These are phyloP conservation scores for Isabelozyma gotoi DNA, from an alignment of 805 yeast genomes.

Conservation along the genomic window DNA sequence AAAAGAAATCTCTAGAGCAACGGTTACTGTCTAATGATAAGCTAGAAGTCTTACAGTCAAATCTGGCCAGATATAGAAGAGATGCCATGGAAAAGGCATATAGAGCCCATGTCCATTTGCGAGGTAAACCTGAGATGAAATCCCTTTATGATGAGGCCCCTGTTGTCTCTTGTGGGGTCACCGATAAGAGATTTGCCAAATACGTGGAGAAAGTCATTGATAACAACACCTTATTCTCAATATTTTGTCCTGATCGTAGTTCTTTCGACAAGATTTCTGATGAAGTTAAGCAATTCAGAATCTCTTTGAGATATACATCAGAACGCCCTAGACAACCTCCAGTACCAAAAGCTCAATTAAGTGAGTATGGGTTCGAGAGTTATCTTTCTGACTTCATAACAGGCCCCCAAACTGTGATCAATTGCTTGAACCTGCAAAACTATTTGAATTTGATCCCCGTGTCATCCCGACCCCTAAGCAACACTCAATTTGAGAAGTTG, in stretches of 20 bases:
- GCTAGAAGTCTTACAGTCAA: slow-evolving; percentile 43
- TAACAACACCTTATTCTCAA: slow-evolving; percentile 52
- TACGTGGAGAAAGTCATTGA: slow-evolving; percentile 60
- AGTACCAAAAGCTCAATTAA: slow-evolving; percentile 32
- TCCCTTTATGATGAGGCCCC: slow-evolving; percentile 71
- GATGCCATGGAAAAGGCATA: slow-evolving; percentile 43
- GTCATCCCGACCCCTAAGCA: slow-evolving; percentile 44
- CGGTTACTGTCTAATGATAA: slow-evolving; percentile 49
- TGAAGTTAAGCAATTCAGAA: slow-evolving; percentile 41
- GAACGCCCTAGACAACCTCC: slow-evolving; percentile 15
- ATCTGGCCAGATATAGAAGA: slow-evolving; percentile 21
- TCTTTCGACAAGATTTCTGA: slow-evolving; percentile 49
- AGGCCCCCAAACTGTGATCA: slow-evolving; percentile 73
- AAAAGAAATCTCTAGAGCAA: background rate
- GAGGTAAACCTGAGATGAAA: slow-evolving; percentile 37
- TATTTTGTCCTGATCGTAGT: slow-evolving; percentile 56
- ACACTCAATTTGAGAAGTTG: slow-evolving; percentile 36
- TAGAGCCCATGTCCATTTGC: slow-evolving; percentile 36
- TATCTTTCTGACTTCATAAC: slow-evolving; percentile 65
- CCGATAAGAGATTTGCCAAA: slow-evolving; percentile 48
- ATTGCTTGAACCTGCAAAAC: slow-evolving; percentile 62
- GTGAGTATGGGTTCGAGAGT: slow-evolving; percentile 72
- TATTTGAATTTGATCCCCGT: slow-evolving; percentile 62
- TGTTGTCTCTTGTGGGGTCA: slow-evolving; percentile 57
- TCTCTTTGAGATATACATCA: slow-evolving; percentile 55